Evolutionary conservation across 2,329 filamentous ascomycete species (phyloP), one percentile per base, ranked within the genome.

Genomic region (Domatiomyces globalis): DNA sequence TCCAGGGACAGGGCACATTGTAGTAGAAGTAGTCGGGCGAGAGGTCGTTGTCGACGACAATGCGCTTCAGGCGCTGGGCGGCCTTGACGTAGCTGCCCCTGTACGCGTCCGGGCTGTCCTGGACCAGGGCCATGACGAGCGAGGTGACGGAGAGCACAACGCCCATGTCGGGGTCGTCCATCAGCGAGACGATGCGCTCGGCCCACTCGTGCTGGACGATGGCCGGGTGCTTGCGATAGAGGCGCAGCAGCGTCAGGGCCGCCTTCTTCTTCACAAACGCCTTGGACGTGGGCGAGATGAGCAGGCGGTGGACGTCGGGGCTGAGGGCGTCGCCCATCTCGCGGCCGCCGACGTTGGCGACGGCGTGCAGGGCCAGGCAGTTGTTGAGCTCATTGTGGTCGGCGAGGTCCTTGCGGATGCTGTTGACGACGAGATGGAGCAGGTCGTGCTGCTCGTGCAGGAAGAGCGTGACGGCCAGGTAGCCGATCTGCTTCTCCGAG

Each of bases 261-360:
- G 92, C 90, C 75, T 98, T 98, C 72, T 98, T 98, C 77, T 98
- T 98, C 54, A 98, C 92, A 61, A 98, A 98, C 0, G 92, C 83
- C 69, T 96, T 98, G 0, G 90, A 96, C 7, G 83, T 83, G 44
- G 92, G 92, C 54, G 90, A 95, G 59, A 98, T 96, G 55, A 98
- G 71, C 47, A 98, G 76, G 61, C 89, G 79, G 67, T 98, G 92
- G 29, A 98, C 92, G 69, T 98, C 94, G 43, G 77, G 77, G 66
- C 87, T 92, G 51, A 98, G 69, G 6, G 92, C 88, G 69, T 98
- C 92, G 59, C 89, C 92, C 86, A 98, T 95, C 69, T 98, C 94
- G 63, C 87, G 83, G 46, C 92, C 84, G 63, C 94, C 92, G 17
- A 98, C 89, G 67, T 98, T 98, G 54, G 92, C 92, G 67, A 98